A percentile compares a stretch with the other conserved stretches of the same genome.
phyloP scores from a whole-genome alignment of 148 eudicot species.

The Rhododendron mucronatum region DNA sequence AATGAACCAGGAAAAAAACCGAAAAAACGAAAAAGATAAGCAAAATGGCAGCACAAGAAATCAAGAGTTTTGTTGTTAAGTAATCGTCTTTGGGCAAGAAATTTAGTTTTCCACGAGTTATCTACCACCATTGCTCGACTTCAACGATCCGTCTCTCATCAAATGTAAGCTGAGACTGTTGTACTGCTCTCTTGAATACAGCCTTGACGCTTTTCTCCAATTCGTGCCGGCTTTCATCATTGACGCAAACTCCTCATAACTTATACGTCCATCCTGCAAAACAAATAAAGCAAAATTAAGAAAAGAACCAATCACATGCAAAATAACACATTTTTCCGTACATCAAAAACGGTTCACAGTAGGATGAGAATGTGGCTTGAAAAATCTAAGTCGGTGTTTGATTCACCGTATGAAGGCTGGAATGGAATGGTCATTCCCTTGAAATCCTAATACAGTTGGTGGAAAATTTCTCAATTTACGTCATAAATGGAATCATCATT shows the following conservation, averaged over 20 bases:
- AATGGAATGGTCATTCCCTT: too few species aligned
- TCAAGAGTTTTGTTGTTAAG: neutral
- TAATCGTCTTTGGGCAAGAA: neutral
- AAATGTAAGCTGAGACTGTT: slow-evolving; percentile 72
- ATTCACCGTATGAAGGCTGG: too few species aligned
- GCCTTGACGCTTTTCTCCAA: slow-evolving; percentile 81
- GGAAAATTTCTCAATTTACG: too few species aligned
- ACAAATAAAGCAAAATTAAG: neutral
- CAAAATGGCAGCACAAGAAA: neutral
- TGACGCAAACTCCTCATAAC: slow-evolving; percentile 65
- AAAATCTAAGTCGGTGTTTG: neutral
- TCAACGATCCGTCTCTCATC: slow-evolving; percentile 14
- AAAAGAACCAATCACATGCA: neutral
- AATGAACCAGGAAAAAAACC: neutral
- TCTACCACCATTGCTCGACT: neutral
- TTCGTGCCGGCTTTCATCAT: slow-evolving; percentile 93
- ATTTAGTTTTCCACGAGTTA: neutral
- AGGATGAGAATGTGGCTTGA: neutral
- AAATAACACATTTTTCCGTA: neutral
- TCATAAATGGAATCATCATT: too few species aligned
- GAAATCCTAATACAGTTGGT: too few species aligned
- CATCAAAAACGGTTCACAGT: neutral
- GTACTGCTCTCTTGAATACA: slow-evolving; percentile 70
- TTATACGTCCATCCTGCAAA: slow-evolving; percentile 57
- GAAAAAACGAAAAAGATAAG: neutral